Evolutionary conservation across 352 stramenopile genomes (phyloP), one percentile per base, ranked within the genome.

Genomic region (Pilasporangium apinafurcum): DNA sequence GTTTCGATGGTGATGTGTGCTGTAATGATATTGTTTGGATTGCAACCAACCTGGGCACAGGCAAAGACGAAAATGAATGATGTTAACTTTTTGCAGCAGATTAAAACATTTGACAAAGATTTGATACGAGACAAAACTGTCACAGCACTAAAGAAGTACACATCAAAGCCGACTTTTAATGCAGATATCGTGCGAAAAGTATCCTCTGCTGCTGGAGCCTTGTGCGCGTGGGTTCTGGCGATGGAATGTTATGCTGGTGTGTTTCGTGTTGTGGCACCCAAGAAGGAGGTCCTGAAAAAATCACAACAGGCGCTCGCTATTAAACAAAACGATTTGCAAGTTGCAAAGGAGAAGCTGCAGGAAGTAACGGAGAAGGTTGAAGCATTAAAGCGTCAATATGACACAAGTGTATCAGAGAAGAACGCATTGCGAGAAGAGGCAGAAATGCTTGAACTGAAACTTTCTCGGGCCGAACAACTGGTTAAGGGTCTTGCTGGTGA

Each of bases 61-160:
- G 91, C 92, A 2, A 98, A 98, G 64, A 95, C 77, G 18, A 95
- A 96, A 43, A 92, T 98, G 62, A 94, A 90, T 40, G 92, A 97
- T 45, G 68, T 94, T 24, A 92, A 93, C 43, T 98, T 98, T 44
- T 51, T 98, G 4, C 62, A 89, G 36, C 85, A 98, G 49, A 93
- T 98, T 44, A 98, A 98, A 48, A 83, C 64, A 8, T 98, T 96
- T 44, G 95, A 98, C 70, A 98, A 98, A 49, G 93, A 98, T 48
- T 94, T 92, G 24, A 95, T 98, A 24, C 83, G 76, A 10, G 86
- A 92, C 47, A 96, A 96, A 46, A 93, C 90, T 0, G 86, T 98
- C 17, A 91, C 83, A 14, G 96, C 96, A 46, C 64, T 98, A 10
- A 97, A 97, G 48, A 97, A 97, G 59, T 98, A 95, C 65, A 96